These are phyloP conservation scores for Cucumis cinereus DNA, from an alignment of 306 rosid species.

Conservation along the genomic window DNA sequence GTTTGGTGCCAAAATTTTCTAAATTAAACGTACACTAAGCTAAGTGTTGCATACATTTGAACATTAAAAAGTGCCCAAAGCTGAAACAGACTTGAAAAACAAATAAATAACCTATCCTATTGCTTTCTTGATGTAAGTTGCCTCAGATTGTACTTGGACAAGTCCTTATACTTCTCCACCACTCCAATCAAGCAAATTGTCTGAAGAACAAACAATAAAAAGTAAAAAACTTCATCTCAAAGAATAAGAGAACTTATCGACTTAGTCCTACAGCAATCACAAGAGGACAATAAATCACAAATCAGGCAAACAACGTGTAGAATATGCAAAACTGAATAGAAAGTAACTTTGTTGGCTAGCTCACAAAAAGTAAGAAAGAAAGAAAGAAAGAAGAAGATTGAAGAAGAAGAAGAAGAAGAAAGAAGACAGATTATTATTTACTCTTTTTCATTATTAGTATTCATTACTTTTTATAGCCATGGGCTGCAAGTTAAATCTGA, in stretches of 20 bases:
- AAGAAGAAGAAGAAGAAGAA: background rate
- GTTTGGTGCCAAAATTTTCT: background rate
- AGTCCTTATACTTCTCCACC: conserved; percentile 65
- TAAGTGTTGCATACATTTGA: background rate
- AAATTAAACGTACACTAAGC: background rate
- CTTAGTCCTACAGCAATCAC: background rate
- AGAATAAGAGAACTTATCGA: background rate
- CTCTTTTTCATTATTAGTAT: too few relatives aligned
- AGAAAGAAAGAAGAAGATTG: background rate
- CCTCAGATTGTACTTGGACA: conserved; percentile 81
- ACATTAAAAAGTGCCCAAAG: background rate
- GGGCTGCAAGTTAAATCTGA: too few relatives aligned
- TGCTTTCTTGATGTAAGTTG: conserved; percentile 59
- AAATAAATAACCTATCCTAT: conserved; percentile 16
- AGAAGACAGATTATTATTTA: too few relatives aligned
- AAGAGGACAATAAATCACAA: background rate
- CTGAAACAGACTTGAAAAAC: background rate
- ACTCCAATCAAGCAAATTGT: conserved; percentile 92
- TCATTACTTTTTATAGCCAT: too few relatives aligned
- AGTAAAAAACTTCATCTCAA: background rate
- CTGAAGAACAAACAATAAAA: conserved; percentile 28
- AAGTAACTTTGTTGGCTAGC: background rate
- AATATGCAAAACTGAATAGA: background rate
- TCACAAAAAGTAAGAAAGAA: background rate
- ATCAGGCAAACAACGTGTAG: background rate